These are phyloP conservation scores for Thalassiosira profunda DNA, from an alignment of 108 stramenopile species.

Conservation along the genomic window DNA sequence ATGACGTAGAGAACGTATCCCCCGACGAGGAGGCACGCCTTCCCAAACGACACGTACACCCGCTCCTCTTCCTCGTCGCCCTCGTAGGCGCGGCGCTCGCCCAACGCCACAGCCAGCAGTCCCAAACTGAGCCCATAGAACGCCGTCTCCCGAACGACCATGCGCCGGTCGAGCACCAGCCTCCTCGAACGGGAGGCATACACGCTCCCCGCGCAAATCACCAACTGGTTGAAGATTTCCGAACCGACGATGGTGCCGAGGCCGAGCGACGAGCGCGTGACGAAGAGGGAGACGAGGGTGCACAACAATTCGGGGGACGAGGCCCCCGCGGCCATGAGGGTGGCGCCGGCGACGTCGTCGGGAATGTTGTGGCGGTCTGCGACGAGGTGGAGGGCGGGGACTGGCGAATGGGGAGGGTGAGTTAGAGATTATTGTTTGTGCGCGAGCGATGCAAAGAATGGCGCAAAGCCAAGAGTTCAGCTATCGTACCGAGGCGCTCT, in stretches of 20 bases:
- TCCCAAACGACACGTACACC: constrained; percentile 63
- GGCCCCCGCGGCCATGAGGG: constrained; percentile 87
- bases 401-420: constrained; percentile 24
- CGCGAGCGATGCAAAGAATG: constrained; percentile 11
- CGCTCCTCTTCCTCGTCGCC: constrained; percentile 51
- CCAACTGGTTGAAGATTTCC: constrained; percentile 89
- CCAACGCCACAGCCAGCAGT: constrained; percentile 62
- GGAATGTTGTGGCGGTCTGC: constrained; percentile 67
- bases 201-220: constrained; percentile 85
- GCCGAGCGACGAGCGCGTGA: constrained; percentile 83
- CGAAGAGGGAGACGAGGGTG: constrained; percentile 75
- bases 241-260: constrained; percentile 72
- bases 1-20: constrained; percentile 75
- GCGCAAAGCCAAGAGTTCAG: not conserved
- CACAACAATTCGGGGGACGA: constrained; percentile 78
- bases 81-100: constrained; percentile 35
- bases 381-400: constrained; percentile 87
- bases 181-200: constrained; percentile 45
- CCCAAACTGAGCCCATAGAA: constrained; percentile 75
- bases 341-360: constrained; percentile 85
- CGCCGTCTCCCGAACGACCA: constrained; percentile 67
- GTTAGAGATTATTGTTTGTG: not conserved
- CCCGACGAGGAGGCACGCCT: constrained; percentile 65
- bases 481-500: constrained; percentile 40
- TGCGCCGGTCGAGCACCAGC: constrained; percentile 57